Conservation (phyloP, 176 grass and related monocot genomes). For the Oryza glaberrima region DNA sequence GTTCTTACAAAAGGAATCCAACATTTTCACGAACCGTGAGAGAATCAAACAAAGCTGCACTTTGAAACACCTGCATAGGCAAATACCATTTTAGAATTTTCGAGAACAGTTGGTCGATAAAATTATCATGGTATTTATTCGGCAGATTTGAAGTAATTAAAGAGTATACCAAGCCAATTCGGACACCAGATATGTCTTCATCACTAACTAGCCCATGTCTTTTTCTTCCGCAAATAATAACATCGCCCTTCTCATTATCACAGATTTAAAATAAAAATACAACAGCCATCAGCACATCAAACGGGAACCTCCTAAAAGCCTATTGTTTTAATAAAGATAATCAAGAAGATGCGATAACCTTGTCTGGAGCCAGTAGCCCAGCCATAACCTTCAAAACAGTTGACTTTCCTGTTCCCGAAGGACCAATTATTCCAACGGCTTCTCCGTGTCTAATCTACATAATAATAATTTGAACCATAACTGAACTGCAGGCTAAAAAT, state of each 20-base stretch:
- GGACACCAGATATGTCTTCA: constrained; percentile 85
- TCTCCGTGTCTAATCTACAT: constrained; percentile 92
- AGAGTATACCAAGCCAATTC: constrained; percentile 80
- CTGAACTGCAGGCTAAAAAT: constrained; percentile 1
- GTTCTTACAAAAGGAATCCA: constrained; percentile 94
- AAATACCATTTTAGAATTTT: constrained; percentile 33
- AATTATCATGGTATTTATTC: constrained; percentile 31
- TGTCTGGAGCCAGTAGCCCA: constrained; percentile 82
- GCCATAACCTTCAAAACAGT: constrained; percentile 98
- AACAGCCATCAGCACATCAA: constrained; percentile 23
- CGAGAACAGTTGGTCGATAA: constrained; percentile 24
- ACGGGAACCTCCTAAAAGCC: background rate
- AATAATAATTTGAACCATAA: constrained; percentile 45
- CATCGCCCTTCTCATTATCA: constrained; percentile 74
- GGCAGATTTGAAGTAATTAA: constrained; percentile 23
- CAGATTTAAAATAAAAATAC: constrained; percentile 13
- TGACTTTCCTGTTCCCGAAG: constrained; percentile 94
- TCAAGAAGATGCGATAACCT: constrained; percentile 52
- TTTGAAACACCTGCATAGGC: constrained; percentile 87
- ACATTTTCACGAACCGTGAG: constrained; percentile 95
- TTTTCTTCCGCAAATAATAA: constrained; percentile 78
- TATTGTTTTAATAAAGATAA: constrained; percentile 5
- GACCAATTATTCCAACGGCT: constrained; percentile 98
- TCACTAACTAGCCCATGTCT: constrained; percentile 92
- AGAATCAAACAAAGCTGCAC: constrained; percentile 95